Conservation (phyloP, 352 stramenopile species). For the Elongisporangium anandrum region DNA sequence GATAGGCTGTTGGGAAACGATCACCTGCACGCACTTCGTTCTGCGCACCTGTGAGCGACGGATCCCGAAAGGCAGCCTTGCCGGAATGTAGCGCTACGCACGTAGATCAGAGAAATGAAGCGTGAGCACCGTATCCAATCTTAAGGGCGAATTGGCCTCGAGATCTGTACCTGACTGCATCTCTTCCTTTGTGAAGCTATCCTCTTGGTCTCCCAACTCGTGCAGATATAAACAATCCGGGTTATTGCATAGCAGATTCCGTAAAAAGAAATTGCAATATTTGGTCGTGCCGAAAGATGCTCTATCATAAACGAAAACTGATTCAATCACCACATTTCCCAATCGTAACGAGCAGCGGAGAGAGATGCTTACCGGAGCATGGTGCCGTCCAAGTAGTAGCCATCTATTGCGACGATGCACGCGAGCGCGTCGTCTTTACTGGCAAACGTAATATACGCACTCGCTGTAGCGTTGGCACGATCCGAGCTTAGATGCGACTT, state of each 20-base stretch:
- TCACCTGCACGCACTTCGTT: conserved; percentile 49
- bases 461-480: conserved; percentile 69
- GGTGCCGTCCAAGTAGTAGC: conserved; percentile 82
- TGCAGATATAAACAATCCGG: conserved; percentile 94
- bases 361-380: conserved; percentile 40
- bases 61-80: conserved; percentile 71
- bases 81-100: conserved; percentile 56
- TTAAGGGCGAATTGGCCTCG: conserved; percentile 1
- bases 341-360: background rate
- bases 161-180: conserved; percentile 71
- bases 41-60: conserved; percentile 30
- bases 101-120: conserved; percentile 2
- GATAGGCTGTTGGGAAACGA: conserved; percentile 45
- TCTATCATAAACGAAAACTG: conserved; percentile 17
- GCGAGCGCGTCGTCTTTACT: conserved; percentile 88
- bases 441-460: conserved; percentile 93
- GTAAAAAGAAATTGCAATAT: conserved; percentile 95
- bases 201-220: conserved; percentile 87
- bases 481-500: conserved; percentile 73
- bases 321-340: conserved; percentile 1
- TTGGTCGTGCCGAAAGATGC: conserved; percentile 95
- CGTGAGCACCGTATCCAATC: conserved; percentile 5
- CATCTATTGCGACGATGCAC: conserved; percentile 91
- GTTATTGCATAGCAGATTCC: conserved; percentile 91
- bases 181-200: conserved; percentile 95